phyloP scores from a whole-genome alignment of 306 rosid genomes.

The Malus sieversii region DNA sequence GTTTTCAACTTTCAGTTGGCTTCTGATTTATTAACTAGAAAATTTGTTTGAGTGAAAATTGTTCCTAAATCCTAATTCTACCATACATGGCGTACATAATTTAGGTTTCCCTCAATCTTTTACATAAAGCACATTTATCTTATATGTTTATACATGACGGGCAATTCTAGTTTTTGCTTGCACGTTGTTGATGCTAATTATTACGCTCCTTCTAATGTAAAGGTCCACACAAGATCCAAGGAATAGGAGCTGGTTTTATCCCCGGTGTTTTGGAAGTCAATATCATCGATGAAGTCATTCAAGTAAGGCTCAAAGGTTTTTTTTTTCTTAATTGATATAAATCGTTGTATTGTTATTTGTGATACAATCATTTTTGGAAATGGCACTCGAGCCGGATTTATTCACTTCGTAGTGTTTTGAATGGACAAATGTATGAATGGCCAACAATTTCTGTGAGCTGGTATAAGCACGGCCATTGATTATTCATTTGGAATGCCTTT shows the following conservation, averaged over 20 bases:
- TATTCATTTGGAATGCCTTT: neutral
- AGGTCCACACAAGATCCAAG: constrained; percentile 95
- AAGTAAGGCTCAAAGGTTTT: constrained; percentile 39
- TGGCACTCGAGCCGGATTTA: neutral
- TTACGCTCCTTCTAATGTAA: constrained; percentile 14
- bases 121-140: neutral
- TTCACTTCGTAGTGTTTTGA: neutral
- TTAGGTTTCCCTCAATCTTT: neutral
- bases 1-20: neutral
- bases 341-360: neutral
- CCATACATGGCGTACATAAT: neutral
- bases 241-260: constrained; percentile 83
- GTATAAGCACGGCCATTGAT: neutral
- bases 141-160: neutral
- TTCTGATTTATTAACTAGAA: neutral
- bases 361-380: neutral
- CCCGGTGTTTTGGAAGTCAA: constrained; percentile 70
- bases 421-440: neutral
- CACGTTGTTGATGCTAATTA: constrained; percentile 3
- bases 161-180: neutral
- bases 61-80: neutral
- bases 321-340: constrained; percentile 18
- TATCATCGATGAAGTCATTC: constrained; percentile 60
- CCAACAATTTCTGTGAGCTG: neutral
- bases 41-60: neutral